Percentiles rank a stretch among this genome's conserved stretches.
Conservation (phyloP, 225 moss, liverwort and hornwort genomes). For the Antitrichia curtipendula region DNA sequence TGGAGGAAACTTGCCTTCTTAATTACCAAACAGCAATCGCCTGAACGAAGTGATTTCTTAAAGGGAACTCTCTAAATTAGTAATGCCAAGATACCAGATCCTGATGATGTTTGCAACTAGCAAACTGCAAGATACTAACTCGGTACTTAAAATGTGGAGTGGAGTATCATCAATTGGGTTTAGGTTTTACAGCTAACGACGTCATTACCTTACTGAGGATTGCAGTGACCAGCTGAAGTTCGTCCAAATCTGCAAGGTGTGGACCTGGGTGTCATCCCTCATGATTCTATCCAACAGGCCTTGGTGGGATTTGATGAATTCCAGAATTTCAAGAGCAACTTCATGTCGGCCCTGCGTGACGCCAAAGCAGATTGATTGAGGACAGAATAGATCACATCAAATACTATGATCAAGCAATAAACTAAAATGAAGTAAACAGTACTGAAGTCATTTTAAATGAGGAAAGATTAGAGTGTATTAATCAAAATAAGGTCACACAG, state of each 20-base stretch:
- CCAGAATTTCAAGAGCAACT: conserved; percentile 75
- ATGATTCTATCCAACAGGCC: conserved; percentile 75
- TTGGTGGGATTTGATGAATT: conserved; percentile 89
- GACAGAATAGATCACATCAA: not conserved
- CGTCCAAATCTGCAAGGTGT: conserved; percentile 79
- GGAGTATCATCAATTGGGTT: not conserved
- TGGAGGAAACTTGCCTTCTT: not conserved
- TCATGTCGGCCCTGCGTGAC: conserved; percentile 70
- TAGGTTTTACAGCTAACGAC: not conserved
- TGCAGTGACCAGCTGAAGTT: conserved; percentile 80
- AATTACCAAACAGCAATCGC: not conserved
- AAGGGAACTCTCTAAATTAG: not conserved
- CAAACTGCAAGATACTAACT: not conserved
- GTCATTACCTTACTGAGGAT: conserved; percentile 81
- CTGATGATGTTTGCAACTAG: not conserved
- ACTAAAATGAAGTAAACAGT: not conserved
- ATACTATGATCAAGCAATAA: not conserved
- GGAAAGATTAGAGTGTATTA: not conserved
- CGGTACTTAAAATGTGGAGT: not conserved
- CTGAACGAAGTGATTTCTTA: not conserved
- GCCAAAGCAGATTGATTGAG: not conserved
- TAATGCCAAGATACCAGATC: not conserved
- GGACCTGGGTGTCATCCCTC: conserved; percentile 64
- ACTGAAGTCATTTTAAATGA: not conserved
- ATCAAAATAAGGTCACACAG: not conserved